Percentiles rank a stretch among this genome's conserved stretches.
Conservation (phyloP, 495 filamentous ascomycete species). For the Pseudevernia furfuracea region DNA sequence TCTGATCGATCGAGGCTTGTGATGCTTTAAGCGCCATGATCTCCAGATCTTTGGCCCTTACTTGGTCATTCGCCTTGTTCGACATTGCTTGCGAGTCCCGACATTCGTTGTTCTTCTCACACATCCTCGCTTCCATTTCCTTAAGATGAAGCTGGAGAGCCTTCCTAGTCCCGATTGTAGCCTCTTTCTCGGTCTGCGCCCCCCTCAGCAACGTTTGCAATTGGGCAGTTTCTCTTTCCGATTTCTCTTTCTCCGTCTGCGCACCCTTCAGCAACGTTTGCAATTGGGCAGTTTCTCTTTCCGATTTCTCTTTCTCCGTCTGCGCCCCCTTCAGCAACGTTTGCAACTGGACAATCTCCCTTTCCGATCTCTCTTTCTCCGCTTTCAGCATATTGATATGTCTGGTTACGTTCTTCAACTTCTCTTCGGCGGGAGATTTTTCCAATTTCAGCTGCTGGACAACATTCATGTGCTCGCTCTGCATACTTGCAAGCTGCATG, state of each 20-base stretch:
- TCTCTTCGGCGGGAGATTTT: constrained; percentile 5
- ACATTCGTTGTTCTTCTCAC: neutral
- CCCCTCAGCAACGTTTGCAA: constrained; percentile 3
- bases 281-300: constrained; percentile 2
- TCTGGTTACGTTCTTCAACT: constrained; percentile 1
- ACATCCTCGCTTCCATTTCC: constrained; percentile 2
- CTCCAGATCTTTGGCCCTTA: neutral
- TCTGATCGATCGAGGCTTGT: neutral
- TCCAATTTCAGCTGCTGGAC: constrained; percentile 6
- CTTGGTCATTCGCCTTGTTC: neutral
- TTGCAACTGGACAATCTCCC: neutral
- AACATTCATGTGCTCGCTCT: constrained; percentile 9
- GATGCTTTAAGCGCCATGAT: neutral
- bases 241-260: constrained; percentile 4
- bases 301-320: constrained; percentile 4
- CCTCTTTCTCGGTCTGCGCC: constrained; percentile 1
- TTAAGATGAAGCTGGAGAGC: constrained; percentile 3
- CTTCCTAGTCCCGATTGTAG: neutral
- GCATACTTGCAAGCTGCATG: constrained; percentile 3
- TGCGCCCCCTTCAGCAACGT: constrained; percentile 2
- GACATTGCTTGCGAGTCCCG: neutral
- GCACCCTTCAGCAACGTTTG: constrained; percentile 3
- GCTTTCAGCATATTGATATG: constrained; percentile 1
- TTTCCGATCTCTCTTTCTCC: constrained; percentile 9
- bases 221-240: constrained; percentile 1